phyloP scores from a whole-genome alignment of 2,329 filamentous ascomycete species.

The Chaetomiaceae sp. region DNA sequence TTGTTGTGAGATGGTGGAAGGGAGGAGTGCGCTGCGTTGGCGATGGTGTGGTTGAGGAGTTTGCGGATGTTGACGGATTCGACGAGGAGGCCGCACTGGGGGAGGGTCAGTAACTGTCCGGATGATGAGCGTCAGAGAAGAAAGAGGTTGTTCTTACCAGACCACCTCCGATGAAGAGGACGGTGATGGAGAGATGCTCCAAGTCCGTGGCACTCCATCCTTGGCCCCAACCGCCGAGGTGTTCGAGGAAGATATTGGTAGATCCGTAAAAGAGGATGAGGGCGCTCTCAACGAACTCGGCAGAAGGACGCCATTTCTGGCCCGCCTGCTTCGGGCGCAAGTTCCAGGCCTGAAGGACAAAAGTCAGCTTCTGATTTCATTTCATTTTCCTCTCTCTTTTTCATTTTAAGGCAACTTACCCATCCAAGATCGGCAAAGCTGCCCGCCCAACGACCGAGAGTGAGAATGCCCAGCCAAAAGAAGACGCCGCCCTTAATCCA shows the following conservation, averaged over 20 bases:
- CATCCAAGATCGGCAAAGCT: constrained; percentile 87
- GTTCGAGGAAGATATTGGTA: constrained; percentile 90
- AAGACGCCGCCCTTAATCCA: constrained; percentile 94
- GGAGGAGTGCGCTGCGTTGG: constrained; percentile 28
- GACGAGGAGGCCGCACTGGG: constrained; percentile 73
- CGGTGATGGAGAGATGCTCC: constrained; percentile 87
- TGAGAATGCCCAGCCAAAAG: constrained; percentile 86
- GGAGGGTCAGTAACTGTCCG: too few relatives aligned
- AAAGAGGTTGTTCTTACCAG: constrained; percentile 51
- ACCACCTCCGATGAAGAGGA: constrained; percentile 91
- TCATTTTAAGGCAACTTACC: constrained; percentile 39
- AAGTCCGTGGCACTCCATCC: constrained; percentile 75
- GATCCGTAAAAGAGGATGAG: constrained; percentile 87
- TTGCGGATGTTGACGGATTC: constrained; percentile 68
- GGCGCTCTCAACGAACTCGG: constrained; percentile 84
- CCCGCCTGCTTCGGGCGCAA: constrained; percentile 57
- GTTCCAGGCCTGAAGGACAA: constrained; percentile 67
- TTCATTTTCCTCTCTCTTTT: neutral
- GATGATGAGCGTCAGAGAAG: constrained; percentile 12
- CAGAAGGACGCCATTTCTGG: constrained; percentile 66
- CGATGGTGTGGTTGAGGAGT: constrained; percentile 54
- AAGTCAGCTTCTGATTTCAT: constrained; percentile 17
- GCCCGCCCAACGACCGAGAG: constrained; percentile 83
- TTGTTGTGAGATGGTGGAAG: constrained; percentile 14
- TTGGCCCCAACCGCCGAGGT: constrained; percentile 67